These are phyloP conservation scores for Venturia effusa DNA, from an alignment of 2,329 filamentous ascomycete genomes.

Conservation along the genomic window DNA sequence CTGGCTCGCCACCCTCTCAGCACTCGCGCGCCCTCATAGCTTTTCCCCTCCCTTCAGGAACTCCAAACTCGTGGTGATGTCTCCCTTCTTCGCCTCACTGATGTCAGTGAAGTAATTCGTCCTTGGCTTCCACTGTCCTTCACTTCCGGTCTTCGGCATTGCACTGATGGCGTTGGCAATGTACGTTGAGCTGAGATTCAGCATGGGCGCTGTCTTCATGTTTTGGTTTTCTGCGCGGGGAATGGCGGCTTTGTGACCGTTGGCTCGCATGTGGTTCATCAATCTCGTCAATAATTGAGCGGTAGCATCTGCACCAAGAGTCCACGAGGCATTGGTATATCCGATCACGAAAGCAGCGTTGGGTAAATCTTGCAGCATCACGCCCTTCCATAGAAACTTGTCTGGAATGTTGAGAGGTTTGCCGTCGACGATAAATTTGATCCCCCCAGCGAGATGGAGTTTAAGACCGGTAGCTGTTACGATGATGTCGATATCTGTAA, in stretches of 20 bases:
- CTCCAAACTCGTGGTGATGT: slow-evolving; percentile 30
- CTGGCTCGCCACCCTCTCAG: neutral
- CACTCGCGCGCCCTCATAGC: slow-evolving; percentile 2
- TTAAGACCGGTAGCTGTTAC: slow-evolving; percentile 55
- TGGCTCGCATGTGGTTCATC: slow-evolving; percentile 38
- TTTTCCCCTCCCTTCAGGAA: slow-evolving; percentile 16
- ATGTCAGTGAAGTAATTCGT: slow-evolving; percentile 34
- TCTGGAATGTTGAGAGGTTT: slow-evolving; percentile 31
- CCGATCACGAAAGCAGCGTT: slow-evolving; percentile 50
- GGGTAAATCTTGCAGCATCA: slow-evolving; percentile 53
- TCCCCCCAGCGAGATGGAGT: slow-evolving; percentile 43
- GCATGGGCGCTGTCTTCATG: slow-evolving; percentile 29
- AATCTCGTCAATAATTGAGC: slow-evolving; percentile 40
- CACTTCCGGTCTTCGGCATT: slow-evolving; percentile 38
- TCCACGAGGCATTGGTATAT: slow-evolving; percentile 53
- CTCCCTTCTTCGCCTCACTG: slow-evolving; percentile 30
- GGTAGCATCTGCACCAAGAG: slow-evolving; percentile 47
- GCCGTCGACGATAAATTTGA: slow-evolving; percentile 42
- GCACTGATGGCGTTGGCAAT: slow-evolving; percentile 30
- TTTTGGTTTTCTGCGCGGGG: slow-evolving; percentile 30
- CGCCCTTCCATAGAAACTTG: slow-evolving; percentile 49
- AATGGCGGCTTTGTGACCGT: slow-evolving; percentile 31
- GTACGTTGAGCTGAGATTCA: slow-evolving; percentile 42
- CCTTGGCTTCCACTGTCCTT: slow-evolving; percentile 17
- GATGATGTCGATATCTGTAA: slow-evolving; percentile 40